These are phyloP conservation scores for Drosera spatulata DNA, from an alignment of 179 eudicot species.

Conservation along the genomic window DNA sequence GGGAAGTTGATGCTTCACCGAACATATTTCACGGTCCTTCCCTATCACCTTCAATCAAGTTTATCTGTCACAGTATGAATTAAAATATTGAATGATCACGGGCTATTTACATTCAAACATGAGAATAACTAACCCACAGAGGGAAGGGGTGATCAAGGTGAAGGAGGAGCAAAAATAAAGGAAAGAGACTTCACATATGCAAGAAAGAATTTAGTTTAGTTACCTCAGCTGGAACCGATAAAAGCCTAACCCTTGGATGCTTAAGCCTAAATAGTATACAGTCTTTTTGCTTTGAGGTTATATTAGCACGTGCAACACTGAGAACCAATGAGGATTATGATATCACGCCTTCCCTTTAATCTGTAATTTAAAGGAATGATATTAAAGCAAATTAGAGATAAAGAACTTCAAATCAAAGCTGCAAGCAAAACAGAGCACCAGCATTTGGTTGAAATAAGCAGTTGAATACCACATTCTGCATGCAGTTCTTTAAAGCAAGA, in stretches of 20 bases:
- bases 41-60: conserved; percentile 1
- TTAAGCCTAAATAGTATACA: no score
- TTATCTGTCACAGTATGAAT: neutral
- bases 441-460: conserved; percentile 1
- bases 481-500: conserved; percentile 64
- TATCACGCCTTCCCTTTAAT: conserved; percentile 48
- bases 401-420: neutral
- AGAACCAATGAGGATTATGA: neutral
- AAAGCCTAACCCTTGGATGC: no score
- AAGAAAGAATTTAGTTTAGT: neutral
- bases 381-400: conserved; percentile 4
- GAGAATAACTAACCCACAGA: neutral
- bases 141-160: neutral
- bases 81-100: neutral
- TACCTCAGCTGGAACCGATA: conserved; percentile 9
- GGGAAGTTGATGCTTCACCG: conserved; percentile 62
- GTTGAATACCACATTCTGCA: conserved; percentile 68
- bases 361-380: conserved; percentile 24
- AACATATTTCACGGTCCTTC: conserved; percentile 26
- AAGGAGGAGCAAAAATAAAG: neutral
- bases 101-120: neutral
- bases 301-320: no score
- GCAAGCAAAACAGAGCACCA: neutral
- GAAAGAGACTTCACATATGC: neutral
- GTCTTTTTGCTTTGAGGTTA: no score